Evolutionary conservation across 495 filamentous ascomycete genomes (phyloP), one percentile per base, ranked within the genome.

Genomic region (Xylaria curta): DNA sequence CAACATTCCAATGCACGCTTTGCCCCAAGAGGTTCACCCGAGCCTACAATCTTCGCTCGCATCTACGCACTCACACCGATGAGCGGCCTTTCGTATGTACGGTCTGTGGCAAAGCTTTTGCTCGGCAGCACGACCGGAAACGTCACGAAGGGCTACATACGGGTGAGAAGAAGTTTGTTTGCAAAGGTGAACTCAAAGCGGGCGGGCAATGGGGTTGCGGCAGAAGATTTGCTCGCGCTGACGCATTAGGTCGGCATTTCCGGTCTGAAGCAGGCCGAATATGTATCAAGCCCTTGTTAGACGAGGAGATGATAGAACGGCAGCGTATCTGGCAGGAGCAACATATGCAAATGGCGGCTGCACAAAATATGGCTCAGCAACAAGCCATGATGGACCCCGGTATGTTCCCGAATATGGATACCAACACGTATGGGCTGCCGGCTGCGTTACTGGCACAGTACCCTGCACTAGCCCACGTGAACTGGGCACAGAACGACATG

Each of bases 141-240:
- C 88, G 94, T 26, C 94, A 97, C 81, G 94, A 97, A 82, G 93
- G 94, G 17, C 84, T 97, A 4, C 94, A 97, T 78, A 93, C 91
- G 1, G 94, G 94, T 49, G 94, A 97, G 80, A 97, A 97, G 89
- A 98, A 98, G 75, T 99, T 98, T 78, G 93, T 98, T 69, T 99
- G 96, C 81, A 92, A 92, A 49, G 96, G 96, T 69, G 92, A 94
- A 66, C 89, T 99, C 13, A 93, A 94, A 69, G 86, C 88, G n/a
- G 90, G 89, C 40, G 89, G 89, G 8, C 88, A 90, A 68, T 99
- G 96, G 96, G 96, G 96, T 58, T 99, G 96, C 75, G 93, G 93
- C 15, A 91, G 96, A 36, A 87, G 94, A 12, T 99, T 99, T 79
- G 96, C 96, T 1, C 93, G 96, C 67, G 96, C 96, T 9, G 96